Base-by-base conservation (phyloP, 768 basidiomycete genomes). In the Boletus tylopilopsis region DNA sequence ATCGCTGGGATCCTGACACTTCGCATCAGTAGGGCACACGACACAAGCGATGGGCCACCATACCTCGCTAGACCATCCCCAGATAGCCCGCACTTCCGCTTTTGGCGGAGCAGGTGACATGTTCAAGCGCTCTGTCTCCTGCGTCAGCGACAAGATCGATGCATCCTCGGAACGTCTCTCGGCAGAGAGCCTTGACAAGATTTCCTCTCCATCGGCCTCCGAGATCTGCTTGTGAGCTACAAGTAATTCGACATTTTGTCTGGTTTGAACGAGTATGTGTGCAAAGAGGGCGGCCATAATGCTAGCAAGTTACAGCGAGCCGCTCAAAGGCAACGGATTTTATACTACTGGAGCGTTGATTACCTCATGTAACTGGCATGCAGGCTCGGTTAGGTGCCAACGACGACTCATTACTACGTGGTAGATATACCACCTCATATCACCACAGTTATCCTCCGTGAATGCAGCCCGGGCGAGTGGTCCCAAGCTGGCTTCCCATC, bases 1-100 rank as follows among this genome's bases (percentile, higher is more conserved):
- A 66, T 94, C 91, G 42, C 84, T 82, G 6, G 80, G 75, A 63
- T 90, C 88, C 86, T 91, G 53, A 24, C 46, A 45, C 34, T 24
- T 32, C 9, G 15, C 45, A 34, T 64, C 33, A 54, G 44, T 8
- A 27, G n/a, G 3, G 24, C 45, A 41, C 49, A 22, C 51, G 33
- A 40, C 12, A 21, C n/a, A 16, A 38, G 15, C 32, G 46, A 35
- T 47, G 6, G 6, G 34, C 23, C 33, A 22, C 4, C 54, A 4
- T 38, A 69, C 66, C 49, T 69, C 66, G 49, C 66, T 59, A 12
- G 41, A 15, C 66, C 66, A 70, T 6, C 36, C 57, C 66, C 66
- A 68, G 42, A 64, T 52, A 10, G 64, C 54, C 23, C 66, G 61
- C 15, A 62, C 66, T 45, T 66, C 68, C 24, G 54, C 53, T 50